A percentile compares a stretch with the other conserved stretches of the same genome.
Conservation (phyloP, 2,329 filamentous ascomycete genomes). For the Neospermospora avenae region DNA sequence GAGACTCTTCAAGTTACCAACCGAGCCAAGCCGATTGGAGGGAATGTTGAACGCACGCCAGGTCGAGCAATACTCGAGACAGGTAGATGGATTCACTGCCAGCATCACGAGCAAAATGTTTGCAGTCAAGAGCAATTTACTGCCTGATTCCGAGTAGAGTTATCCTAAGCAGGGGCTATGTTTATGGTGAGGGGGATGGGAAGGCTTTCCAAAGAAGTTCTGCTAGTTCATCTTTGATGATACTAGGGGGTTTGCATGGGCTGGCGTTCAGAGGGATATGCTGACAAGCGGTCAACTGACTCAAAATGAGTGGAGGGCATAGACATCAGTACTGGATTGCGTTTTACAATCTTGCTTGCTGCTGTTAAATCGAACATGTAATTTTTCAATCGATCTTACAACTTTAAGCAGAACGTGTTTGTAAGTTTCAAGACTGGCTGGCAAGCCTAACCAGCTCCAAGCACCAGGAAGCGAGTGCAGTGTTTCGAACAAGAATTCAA, state of each 20-base stretch:
- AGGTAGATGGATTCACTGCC: constrained; percentile 94
- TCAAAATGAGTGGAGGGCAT: constrained; percentile 1
- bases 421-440: too few species aligned
- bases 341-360: neutral
- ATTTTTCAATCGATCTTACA: neutral
- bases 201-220: neutral
- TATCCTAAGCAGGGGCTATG: too few species aligned
- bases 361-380: constrained; percentile 3
- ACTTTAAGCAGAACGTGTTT: neutral
- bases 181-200: neutral
- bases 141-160: constrained; percentile 41
- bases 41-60: constrained; percentile 93
- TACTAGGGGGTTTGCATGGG: constrained; percentile 15
- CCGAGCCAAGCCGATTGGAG: constrained; percentile 89
- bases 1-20: constrained; percentile 94
- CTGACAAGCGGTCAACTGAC: constrained; percentile 1
- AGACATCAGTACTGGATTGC: neutral
- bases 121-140: constrained; percentile 72
- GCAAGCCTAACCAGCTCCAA: too few species aligned
- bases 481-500: too few species aligned
- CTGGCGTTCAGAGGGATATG: constrained; percentile 21
- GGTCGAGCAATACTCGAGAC: constrained; percentile 95
- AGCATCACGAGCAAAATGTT: constrained; percentile 97
- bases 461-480: too few species aligned
- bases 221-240: constrained; percentile 7